A percentile compares a stretch with the other conserved stretches of the same genome.
Conservation (phyloP, 2,329 filamentous ascomycete species). For the Paecilomyces niveus region DNA sequence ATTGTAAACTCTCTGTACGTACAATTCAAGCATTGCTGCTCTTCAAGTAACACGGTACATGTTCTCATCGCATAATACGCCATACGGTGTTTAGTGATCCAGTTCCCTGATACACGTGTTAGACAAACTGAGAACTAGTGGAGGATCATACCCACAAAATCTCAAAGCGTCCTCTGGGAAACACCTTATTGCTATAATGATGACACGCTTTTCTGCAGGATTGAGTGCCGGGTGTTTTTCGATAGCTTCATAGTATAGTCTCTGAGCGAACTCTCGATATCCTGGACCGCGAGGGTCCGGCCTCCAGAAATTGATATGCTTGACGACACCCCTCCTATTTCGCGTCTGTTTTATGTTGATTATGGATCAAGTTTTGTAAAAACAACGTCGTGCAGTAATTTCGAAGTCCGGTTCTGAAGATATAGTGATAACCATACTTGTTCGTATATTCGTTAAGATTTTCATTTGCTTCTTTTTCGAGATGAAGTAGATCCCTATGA, state of each 20-base stretch:
- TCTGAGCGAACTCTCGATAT: constrained; percentile 11
- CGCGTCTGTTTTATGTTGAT: constrained; percentile 1
- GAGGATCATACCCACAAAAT: constrained; percentile 16
- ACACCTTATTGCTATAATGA: constrained; percentile 11
- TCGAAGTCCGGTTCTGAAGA: constrained; percentile 18
- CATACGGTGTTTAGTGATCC: constrained; percentile 12
- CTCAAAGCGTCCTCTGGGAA: constrained; percentile 12
- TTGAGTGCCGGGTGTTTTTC: constrained; percentile 13
- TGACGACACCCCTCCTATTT: constrained; percentile 10
- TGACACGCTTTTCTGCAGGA: constrained; percentile 11
- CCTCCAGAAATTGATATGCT: constrained; percentile 14
- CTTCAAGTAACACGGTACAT: constrained; percentile 10
- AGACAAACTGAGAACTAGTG: not conserved
- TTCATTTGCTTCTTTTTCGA: constrained; percentile 16
- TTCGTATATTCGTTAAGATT: constrained; percentile 10
- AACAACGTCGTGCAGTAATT: constrained; percentile 20
- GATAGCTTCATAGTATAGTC: constrained; percentile 15
- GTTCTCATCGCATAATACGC: constrained; percentile 17
- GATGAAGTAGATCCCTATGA: constrained; percentile 10
- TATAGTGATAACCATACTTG: constrained; percentile 17
- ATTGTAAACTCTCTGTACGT: too few relatives aligned
- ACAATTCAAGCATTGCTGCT: not conserved
- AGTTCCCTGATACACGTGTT: constrained; percentile 11
- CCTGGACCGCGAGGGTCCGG: constrained; percentile 10
- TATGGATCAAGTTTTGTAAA: not conserved